Evolutionary conservation across 306 rosid genomes (phyloP).

Genomic region (Fragaria ananassa): DNA sequence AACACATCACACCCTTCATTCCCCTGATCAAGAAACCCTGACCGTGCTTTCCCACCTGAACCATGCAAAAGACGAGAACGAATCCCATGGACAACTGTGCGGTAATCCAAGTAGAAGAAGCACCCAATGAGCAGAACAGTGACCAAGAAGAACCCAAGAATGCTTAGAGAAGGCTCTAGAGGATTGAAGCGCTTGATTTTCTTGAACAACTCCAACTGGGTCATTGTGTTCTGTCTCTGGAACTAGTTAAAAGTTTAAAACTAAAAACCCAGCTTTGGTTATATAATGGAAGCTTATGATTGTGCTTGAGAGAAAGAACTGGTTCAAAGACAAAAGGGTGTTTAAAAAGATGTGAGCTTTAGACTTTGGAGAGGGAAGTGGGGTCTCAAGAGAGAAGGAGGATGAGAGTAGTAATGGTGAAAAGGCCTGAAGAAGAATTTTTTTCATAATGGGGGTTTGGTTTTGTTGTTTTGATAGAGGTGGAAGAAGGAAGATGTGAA

Average conservation of each 20-base stretch:
- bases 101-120: conserved; percentile 58
- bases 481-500: not conserved
- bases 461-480: not conserved
- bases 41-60: conserved; percentile 18
- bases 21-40: conserved; percentile 45
- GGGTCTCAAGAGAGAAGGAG: conserved; percentile 15
- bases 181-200: conserved; percentile 62
- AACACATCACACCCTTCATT: conserved; percentile 58
- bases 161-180: conserved; percentile 50
- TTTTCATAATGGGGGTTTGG: conserved; percentile 1
- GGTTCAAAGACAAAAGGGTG: conserved; percentile 11
- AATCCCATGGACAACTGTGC: conserved; percentile 21
- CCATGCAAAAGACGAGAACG: conserved; percentile 27
- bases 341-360: conserved; percentile 16
- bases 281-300: not conserved
- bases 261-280: conserved; percentile 32
- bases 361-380: conserved; percentile 13
- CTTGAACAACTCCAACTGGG: conserved; percentile 49
- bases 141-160: conserved; percentile 46
- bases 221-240: conserved; percentile 28
- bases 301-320: not conserved
- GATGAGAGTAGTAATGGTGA: conserved; percentile 23
- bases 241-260: conserved; percentile 15
- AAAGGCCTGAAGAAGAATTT: not conserved
- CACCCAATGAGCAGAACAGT: conserved; percentile 42